Percentiles rank a stretch among this genome's conserved stretches.
Conservation (phyloP, 192 early-diverging fungal genomes). For the Borealophlyctis nickersoniae region DNA sequence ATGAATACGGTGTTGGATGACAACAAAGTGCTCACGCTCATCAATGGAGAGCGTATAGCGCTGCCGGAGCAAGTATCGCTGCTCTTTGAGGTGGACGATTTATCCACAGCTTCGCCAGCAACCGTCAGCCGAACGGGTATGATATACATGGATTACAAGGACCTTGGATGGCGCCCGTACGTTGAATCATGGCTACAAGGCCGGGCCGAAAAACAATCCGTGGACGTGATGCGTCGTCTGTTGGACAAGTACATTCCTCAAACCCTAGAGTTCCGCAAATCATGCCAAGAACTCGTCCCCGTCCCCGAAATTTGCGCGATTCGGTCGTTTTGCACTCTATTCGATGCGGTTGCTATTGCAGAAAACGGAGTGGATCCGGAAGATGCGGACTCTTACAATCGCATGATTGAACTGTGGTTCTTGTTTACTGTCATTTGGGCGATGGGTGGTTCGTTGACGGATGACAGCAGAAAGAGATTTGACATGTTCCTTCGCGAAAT, state of each 20-base stretch:
- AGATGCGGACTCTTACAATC: conserved; percentile 40
- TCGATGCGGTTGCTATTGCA: conserved; percentile 44
- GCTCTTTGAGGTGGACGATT: conserved; percentile 58
- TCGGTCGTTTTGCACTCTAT: conserved; percentile 45
- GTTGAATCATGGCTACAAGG: conserved; percentile 48
- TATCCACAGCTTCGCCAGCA: conserved; percentile 59
- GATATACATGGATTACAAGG: conserved; percentile 57
- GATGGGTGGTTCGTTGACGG: conserved; percentile 52
- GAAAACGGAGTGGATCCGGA: conserved; percentile 54
- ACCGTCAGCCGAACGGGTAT: conserved; percentile 58
- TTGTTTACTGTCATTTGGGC: conserved; percentile 57
- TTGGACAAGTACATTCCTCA: conserved; percentile 50
- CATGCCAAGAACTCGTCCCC: conserved; percentile 44
- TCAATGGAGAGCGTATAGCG: conserved; percentile 61
- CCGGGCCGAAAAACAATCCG: conserved; percentile 37
- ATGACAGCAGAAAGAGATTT: conserved; percentile 47
- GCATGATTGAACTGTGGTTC: conserved; percentile 61
- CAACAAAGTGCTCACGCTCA: conserved; percentile 59
- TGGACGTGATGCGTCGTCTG: conserved; percentile 38
- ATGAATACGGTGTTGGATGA: conserved; percentile 65
- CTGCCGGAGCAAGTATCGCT: conserved; percentile 54
- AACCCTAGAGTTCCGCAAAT: conserved; percentile 48
- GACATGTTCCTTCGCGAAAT: conserved; percentile 60
- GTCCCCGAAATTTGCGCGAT: conserved; percentile 51
- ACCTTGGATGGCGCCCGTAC: conserved; percentile 53